These are phyloP conservation scores for Lasiodiplodia citricola DNA, from an alignment of 2,329 filamentous ascomycete species.

Conservation along the genomic window DNA sequence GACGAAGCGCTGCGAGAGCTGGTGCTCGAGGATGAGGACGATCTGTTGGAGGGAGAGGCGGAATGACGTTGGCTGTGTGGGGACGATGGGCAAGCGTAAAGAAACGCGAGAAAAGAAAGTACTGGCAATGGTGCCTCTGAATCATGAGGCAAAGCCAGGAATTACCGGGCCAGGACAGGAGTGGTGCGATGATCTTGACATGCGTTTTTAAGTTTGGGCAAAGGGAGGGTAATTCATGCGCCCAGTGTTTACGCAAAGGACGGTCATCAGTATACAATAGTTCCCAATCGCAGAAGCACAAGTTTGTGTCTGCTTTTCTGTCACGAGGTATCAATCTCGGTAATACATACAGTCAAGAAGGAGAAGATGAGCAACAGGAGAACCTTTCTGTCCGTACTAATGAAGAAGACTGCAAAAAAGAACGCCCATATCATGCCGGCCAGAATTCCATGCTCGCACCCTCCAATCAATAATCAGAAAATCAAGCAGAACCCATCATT, in stretches of 20 bases:
- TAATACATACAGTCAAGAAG: constrained; percentile 15
- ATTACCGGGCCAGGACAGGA: background rate
- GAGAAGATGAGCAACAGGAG: background rate
- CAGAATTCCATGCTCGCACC: background rate
- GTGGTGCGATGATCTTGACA: background rate
- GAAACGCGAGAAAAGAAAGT: background rate
- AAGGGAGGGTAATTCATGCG: background rate
- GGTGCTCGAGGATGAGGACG: constrained; percentile 70
- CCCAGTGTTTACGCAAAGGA: background rate
- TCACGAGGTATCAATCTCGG: constrained; percentile 10
- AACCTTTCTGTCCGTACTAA: background rate
- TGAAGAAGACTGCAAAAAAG: background rate
- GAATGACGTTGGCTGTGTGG: background rate
- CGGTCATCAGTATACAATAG: background rate
- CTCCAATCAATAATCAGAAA: background rate
- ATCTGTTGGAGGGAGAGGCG: background rate
- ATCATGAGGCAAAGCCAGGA: background rate
- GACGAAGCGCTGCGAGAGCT: constrained; percentile 70
- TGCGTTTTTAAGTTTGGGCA: background rate
- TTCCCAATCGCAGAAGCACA: background rate
- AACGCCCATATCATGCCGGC: constrained; percentile 20
- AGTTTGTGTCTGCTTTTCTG: background rate
- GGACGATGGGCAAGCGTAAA: background rate
- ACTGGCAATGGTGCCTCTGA: too few species aligned
- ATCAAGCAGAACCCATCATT: background rate